phyloP scores from a whole-genome alignment of 1,284 basidiomycete genomes.

The Malassezia vespertilionis region DNA sequence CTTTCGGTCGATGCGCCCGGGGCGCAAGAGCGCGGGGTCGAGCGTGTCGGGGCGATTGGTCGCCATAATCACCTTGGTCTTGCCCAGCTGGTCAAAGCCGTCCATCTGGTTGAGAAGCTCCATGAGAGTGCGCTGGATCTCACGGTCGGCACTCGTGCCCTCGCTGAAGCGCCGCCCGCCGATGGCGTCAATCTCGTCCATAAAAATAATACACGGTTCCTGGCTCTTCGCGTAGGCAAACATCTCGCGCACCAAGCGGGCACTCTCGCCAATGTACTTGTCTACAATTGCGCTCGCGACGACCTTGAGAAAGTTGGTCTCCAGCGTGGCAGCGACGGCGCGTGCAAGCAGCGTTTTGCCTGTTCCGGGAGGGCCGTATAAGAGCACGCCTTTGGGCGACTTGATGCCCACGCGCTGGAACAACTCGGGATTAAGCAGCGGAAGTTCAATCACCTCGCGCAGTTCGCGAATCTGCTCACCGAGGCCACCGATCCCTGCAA shows the following conservation, averaged over 20 bases:
- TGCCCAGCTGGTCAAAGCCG: constrained; percentile 90
- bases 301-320: constrained; percentile 96
- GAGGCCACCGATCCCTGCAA: constrained; percentile 93
- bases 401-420: constrained; percentile 91
- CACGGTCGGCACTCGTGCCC: constrained; percentile 92
- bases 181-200: constrained; percentile 74
- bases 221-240: constrained; percentile 94
- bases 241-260: constrained; percentile 88
- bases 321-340: constrained; percentile 87
- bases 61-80: constrained; percentile 90
- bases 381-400: constrained; percentile 82
- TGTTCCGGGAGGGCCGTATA: constrained; percentile 87
- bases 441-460: constrained; percentile 93
- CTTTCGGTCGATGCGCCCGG: constrained; percentile 90
- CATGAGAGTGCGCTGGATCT: constrained; percentile 98
- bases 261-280: constrained; percentile 98
- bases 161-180: constrained; percentile 78
- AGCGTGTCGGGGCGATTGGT: constrained; percentile 57
- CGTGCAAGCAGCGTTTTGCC: constrained; percentile 91
- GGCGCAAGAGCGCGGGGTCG: constrained; percentile 89
- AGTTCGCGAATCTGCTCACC: constrained; percentile 92
- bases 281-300: constrained; percentile 99
- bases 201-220: constrained; percentile 96
- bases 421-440: constrained; percentile 85
- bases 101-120: constrained; percentile 99